phyloP scores from a whole-genome alignment of 1,139 yeast genomes.

The Yamadazyma oceani region DNA sequence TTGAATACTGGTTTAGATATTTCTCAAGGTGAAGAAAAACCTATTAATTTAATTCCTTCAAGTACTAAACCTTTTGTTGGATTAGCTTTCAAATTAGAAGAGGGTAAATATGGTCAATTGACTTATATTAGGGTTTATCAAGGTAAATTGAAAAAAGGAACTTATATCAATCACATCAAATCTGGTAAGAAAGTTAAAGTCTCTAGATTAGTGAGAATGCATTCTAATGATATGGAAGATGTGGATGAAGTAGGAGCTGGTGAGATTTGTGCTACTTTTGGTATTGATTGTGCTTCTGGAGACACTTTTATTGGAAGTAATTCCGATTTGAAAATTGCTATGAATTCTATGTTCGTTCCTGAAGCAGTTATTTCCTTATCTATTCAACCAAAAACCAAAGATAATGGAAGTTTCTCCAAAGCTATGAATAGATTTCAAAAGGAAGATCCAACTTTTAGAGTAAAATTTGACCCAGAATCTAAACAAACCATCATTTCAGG shows the following conservation, averaged over 20 bases:
- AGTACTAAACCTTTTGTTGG: constrained; percentile 85
- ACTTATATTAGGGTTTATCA: constrained; percentile 96
- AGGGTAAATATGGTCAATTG: constrained; percentile 96
- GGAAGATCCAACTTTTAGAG: constrained; percentile 98
- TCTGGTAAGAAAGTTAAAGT: constrained; percentile 93
- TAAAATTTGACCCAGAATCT: constrained; percentile 83
- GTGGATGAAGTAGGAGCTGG: constrained; percentile 96
- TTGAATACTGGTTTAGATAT: constrained; percentile 87
- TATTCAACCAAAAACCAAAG: constrained; percentile 84
- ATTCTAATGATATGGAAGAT: constrained; percentile 98
- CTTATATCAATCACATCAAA: constrained; percentile 84
- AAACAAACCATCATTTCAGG: constrained; percentile 97
- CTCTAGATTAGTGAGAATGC: constrained; percentile 97
- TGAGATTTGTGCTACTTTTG: constrained; percentile 98
- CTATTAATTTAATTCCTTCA: constrained; percentile 75
- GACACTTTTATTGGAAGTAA: constrained; percentile 84
- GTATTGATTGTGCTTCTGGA: constrained; percentile 99
- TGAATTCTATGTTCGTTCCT: constrained; percentile 98
- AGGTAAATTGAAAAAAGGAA: constrained; percentile 90
- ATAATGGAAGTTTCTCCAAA: constrained; percentile 82
- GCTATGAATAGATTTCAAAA: constrained; percentile 97
- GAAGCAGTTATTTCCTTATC: constrained; percentile 96
- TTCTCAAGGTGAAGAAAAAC: constrained; percentile 48
- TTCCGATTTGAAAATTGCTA: constrained; percentile 73
- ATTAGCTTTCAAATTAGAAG: constrained; percentile 95